Percentiles rank a stretch among this genome's conserved stretches.
These are phyloP conservation scores for Castanea sativa DNA, from an alignment of 306 rosid species.

Conservation along the genomic window DNA sequence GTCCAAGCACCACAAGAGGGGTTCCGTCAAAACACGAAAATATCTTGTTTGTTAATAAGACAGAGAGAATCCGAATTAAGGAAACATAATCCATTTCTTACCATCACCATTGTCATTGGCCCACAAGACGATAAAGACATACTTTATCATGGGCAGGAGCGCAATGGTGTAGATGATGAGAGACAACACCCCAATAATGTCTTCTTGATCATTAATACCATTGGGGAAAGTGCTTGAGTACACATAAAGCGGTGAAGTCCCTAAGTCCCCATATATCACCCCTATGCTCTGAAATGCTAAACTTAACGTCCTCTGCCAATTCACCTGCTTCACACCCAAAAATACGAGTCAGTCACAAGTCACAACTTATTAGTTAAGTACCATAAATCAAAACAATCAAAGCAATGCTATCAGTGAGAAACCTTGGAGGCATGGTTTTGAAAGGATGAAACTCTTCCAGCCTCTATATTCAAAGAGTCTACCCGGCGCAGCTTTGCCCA, in stretches of 20 bases:
- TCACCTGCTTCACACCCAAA: slow-evolving; percentile 15
- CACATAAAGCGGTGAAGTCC: slow-evolving; percentile 87
- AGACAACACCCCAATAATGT: slow-evolving; percentile 59
- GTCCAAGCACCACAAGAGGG: no score
- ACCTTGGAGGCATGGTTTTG: slow-evolving; percentile 33
- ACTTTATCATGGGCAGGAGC: slow-evolving; percentile 62
- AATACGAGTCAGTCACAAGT: no score
- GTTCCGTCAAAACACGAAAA: no score
- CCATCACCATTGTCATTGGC: slow-evolving; percentile 87
- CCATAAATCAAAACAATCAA: neutral
- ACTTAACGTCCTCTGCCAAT: slow-evolving; percentile 46
- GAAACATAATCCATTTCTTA: slow-evolving; percentile 6
- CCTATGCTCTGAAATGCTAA: slow-evolving; percentile 88
- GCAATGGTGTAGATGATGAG: slow-evolving; percentile 73
- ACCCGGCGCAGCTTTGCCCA: slow-evolving; percentile 74
- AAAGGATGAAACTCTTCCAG: slow-evolving; percentile 55
- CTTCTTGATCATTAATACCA: slow-evolving; percentile 33
- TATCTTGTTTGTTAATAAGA: no score
- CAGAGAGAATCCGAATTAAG: neutral
- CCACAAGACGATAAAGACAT: slow-evolving; percentile 66
- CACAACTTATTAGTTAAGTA: no score
- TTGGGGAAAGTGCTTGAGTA: slow-evolving; percentile 43
- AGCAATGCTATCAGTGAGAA: neutral
- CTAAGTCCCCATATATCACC: slow-evolving; percentile 82
- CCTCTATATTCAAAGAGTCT: slow-evolving; percentile 81